Evolutionary conservation across 2,329 filamentous ascomycete genomes (phyloP).

Genomic region (Emmonsia crescens): DNA sequence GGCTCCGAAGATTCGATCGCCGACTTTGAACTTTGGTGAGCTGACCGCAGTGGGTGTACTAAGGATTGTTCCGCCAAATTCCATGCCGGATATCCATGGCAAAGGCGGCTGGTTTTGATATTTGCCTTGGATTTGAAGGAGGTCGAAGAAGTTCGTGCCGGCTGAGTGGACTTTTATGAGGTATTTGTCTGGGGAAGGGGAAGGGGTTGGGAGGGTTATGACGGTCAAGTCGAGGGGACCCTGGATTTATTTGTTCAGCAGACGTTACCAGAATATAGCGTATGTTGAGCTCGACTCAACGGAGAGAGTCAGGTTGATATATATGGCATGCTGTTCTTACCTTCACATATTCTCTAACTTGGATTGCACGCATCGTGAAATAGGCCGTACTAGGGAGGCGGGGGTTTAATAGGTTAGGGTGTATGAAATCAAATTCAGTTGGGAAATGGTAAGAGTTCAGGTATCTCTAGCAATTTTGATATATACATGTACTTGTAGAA

Average conservation of each 20-base stretch:
- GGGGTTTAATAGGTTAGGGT: neutral
- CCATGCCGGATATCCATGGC: slow-evolving; percentile 76
- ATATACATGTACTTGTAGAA: neutral
- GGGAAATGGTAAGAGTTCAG: neutral
- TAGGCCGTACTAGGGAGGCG: neutral
- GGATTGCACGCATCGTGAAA: slow-evolving; percentile 60
- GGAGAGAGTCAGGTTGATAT: neutral
- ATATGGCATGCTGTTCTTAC: slow-evolving; percentile 33
- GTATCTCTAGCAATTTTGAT: neutral
- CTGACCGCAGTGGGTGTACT: slow-evolving; percentile 47
- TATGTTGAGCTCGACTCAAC: neutral
- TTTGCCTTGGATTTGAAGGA: slow-evolving; percentile 88
- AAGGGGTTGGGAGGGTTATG: slow-evolving; percentile 61
- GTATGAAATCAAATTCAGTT: neutral
- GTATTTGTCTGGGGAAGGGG: slow-evolving; percentile 63
- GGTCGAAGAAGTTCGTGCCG: slow-evolving; percentile 94
- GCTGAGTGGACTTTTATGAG: slow-evolving; percentile 76
- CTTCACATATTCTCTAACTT: slow-evolving; percentile 64
- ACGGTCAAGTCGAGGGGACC: slow-evolving; percentile 70
- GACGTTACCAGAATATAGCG: slow-evolving; percentile 4
- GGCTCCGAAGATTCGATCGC: slow-evolving; percentile 77
- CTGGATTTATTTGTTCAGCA: slow-evolving; percentile 35
- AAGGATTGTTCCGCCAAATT: slow-evolving; percentile 73
- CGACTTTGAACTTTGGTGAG: slow-evolving; percentile 57
- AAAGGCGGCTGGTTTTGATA: slow-evolving; percentile 87